phyloP scores from a whole-genome alignment of 352 stramenopile species.

The Phytophthora constricta region DNA sequence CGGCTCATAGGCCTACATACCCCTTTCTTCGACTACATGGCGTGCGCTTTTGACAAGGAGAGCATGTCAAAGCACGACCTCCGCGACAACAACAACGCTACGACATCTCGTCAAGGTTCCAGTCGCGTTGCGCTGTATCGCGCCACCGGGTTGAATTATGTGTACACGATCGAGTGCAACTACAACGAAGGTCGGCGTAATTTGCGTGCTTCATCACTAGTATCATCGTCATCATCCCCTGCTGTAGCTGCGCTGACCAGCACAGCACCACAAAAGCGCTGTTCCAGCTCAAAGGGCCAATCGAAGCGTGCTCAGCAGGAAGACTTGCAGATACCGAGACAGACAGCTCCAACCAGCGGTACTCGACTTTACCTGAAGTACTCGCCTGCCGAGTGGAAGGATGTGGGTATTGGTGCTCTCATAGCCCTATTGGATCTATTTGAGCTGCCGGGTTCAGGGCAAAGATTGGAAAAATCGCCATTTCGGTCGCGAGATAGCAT shows the following conservation, averaged over 20 bases:
- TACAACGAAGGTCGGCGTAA: constrained; percentile 84
- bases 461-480: constrained; percentile 44
- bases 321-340: constrained; percentile 21
- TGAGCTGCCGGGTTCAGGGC: constrained; percentile 42
- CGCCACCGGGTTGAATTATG: constrained; percentile 72
- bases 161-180: constrained; percentile 95
- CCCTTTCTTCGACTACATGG: constrained; percentile 87
- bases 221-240: constrained; percentile 18
- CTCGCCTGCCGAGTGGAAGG: constrained; percentile 63
- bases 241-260: neutral
- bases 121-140: constrained; percentile 81
- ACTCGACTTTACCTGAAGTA: constrained; percentile 71
- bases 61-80: constrained; percentile 80
- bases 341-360: constrained; percentile 23
- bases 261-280: constrained; percentile 2
- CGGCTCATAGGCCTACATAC: constrained; percentile 75
- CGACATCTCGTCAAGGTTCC: constrained; percentile 67
- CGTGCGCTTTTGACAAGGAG: constrained; percentile 82
- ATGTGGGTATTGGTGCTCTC: constrained; percentile 70
- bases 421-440: constrained; percentile 71
- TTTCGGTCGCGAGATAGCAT: constrained; percentile 65
- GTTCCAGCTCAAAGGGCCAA: constrained; percentile 17
- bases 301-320: constrained; percentile 12
- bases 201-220: constrained; percentile 35
- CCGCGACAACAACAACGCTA: constrained; percentile 60